These are phyloP conservation scores for Jackrogersella multiformis DNA, from an alignment of 495 filamentous ascomycete genomes.

Conservation along the genomic window DNA sequence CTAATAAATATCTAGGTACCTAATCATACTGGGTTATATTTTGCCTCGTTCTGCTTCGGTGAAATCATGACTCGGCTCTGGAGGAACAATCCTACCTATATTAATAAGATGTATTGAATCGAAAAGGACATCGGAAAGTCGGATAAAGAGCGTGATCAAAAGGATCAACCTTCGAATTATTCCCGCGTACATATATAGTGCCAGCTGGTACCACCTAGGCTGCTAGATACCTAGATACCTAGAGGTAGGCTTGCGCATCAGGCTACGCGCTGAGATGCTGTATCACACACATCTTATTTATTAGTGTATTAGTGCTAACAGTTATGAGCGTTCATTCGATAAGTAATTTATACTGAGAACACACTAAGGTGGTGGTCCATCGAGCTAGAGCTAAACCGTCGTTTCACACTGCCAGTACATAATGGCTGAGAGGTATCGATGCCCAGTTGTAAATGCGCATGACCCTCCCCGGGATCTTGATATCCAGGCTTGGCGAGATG, in stretches of 20 bases:
- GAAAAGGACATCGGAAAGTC: background rate
- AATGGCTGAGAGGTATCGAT: background rate
- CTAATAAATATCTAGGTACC: no score
- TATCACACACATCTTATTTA: slow-evolving; percentile 5
- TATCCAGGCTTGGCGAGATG: slow-evolving; percentile 34
- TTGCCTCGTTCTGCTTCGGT: no score
- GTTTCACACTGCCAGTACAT: background rate
- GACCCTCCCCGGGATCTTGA: slow-evolving; percentile 34
- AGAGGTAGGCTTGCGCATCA: slow-evolving; percentile 17
- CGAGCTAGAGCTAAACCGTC: background rate
- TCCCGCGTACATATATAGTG: slow-evolving; percentile 6
- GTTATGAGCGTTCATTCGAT: slow-evolving; percentile 2
- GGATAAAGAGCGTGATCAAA: background rate
- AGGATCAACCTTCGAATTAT: slow-evolving; percentile 10
- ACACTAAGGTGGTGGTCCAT: background rate
- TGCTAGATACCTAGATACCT: no score
- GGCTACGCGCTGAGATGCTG: slow-evolving; percentile 7
- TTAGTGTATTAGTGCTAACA: background rate
- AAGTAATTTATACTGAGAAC: background rate
- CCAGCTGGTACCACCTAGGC: no score
- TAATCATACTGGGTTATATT: no score
- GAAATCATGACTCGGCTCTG: background rate
- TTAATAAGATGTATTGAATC: background rate
- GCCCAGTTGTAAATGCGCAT: slow-evolving; percentile 25
- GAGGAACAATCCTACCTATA: background rate